Base-by-base conservation (phyloP, 2,329 filamentous ascomycete species). In the Ceratocystis alfenasii region DNA sequence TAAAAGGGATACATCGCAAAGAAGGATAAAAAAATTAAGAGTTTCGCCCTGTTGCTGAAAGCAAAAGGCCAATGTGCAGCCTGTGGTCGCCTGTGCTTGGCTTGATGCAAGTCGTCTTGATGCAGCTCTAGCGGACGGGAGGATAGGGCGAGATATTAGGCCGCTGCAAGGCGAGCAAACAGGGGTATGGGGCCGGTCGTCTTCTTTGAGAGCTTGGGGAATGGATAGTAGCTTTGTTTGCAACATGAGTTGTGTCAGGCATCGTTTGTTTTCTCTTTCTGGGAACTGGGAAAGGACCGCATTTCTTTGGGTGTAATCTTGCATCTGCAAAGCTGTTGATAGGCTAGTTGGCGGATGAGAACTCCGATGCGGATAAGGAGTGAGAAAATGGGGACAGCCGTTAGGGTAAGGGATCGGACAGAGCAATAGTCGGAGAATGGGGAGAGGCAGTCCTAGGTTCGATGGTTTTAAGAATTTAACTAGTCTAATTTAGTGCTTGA, bases 121-220 rank as follows among this genome's bases (percentile, higher is more conserved):
- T 57, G 53, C 28, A 33, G 33, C 28, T 57, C 53, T 57, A 22
- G 28, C 25, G 28, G 53, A 33, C 25, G 53, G 28, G 53, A 36
- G 53, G 53, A 57, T 57, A 57, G 53, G 53, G 53, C 25, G 12
- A 30, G 53, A 33, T 10, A 36, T 57, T 57, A 22, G 53, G 53
- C 53, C 28, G 25, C 53, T 57, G 53, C 25, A 57, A 57, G 53
- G 15, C 53, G 53, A 57, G 22, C 3, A 57, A 17, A 33, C 53
- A 57, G 53, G 53, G 28, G 30, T 33, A 57, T 2, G 28, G 36
- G 10, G n/a, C 25, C 28, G 53, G 53, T 33, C 28, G 17, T 30
- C 28, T 33, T 33, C 10, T 57, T 30, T 33, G 53, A 57, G 25
- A 30, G 46, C 17, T n/a, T 50, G 46, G 17, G 46, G 17, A 50